phyloP scores from a whole-genome alignment of 257 asterid genomes.

The Gentiana macrophylla region DNA sequence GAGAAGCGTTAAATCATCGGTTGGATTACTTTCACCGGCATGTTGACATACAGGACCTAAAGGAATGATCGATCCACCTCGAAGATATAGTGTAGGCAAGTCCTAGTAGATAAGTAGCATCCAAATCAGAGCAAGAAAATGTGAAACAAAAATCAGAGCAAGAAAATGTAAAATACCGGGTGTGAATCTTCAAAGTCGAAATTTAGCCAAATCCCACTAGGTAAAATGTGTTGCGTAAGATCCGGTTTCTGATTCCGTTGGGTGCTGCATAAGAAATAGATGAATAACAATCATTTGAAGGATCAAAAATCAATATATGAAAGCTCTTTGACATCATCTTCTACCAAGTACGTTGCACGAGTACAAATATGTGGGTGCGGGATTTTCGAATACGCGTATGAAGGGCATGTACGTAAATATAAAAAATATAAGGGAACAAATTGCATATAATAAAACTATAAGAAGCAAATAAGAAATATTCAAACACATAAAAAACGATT shows the following conservation, averaged over 20 bases:
- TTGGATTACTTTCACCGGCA: constrained; percentile 61
- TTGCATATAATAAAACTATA: too few relatives aligned
- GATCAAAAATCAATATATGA: too few relatives aligned
- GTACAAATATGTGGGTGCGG: too few relatives aligned
- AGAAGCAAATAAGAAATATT: too few relatives aligned
- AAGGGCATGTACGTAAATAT: too few relatives aligned
- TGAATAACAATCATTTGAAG: background rate
- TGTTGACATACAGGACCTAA: constrained; percentile 54
- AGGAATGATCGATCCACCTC: constrained; percentile 89
- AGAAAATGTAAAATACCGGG: constrained; percentile 34
- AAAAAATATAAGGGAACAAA: too few relatives aligned
- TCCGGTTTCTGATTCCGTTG: constrained; percentile 39
- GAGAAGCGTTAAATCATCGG: constrained; percentile 62
- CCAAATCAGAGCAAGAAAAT: background rate
- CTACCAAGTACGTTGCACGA: too few relatives aligned
- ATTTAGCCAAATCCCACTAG: constrained; percentile 71
- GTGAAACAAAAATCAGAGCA: background rate
- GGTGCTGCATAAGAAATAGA: constrained; percentile 44
- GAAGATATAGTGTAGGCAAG: constrained; percentile 72
- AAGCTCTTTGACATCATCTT: too few relatives aligned
- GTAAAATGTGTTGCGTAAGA: constrained; percentile 52
- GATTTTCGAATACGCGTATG: too few relatives aligned
- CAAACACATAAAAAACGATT: too few relatives aligned
- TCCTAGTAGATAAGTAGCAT: constrained; percentile 37
- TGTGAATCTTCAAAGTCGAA: constrained; percentile 93